These are phyloP conservation scores for Entelexis sorbosivorans DNA, from an alignment of 1,139 yeast species.

Conservation along the genomic window DNA sequence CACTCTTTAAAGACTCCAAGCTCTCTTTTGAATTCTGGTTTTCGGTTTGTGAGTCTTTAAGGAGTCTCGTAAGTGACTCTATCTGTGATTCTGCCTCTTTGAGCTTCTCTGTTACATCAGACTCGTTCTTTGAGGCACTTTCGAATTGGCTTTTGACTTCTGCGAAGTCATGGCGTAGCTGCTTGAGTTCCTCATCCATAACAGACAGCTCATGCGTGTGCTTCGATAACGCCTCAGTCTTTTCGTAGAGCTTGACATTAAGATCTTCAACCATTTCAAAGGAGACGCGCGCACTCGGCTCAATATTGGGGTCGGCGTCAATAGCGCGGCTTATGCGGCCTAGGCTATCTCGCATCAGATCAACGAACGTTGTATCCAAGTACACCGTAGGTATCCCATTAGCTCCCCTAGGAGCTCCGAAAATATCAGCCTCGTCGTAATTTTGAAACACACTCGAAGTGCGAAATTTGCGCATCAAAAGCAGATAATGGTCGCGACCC, in stretches of 20 bases:
- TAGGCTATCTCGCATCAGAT: conserved; percentile 57
- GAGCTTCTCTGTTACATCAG: neutral
- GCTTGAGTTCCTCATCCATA: neutral
- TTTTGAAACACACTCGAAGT: conserved; percentile 47
- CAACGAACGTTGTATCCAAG: conserved; percentile 55
- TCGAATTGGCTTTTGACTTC: neutral
- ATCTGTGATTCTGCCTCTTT: neutral
- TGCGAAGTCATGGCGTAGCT: neutral
- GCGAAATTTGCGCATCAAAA: conserved; percentile 62
- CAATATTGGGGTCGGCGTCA: conserved; percentile 60
- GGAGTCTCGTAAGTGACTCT: neutral
- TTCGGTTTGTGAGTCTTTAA: neutral
- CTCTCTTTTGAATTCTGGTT: neutral
- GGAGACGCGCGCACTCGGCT: conserved; percentile 57
- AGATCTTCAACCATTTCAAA: conserved; percentile 61
- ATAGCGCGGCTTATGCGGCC: conserved; percentile 59
- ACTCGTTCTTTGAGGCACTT: neutral
- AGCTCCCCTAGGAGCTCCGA: conserved; percentile 43
- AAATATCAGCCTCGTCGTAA: conserved; percentile 41
- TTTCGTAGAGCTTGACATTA: conserved; percentile 37
- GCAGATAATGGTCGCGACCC: conserved; percentile 70
- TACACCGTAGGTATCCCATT: conserved; percentile 82
- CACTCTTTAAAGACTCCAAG: conserved; percentile 20
- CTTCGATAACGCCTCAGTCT: conserved; percentile 24
- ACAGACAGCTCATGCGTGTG: conserved; percentile 12